These are phyloP conservation scores for Fusarium bulbicola DNA, from an alignment of 2,329 filamentous ascomycete species.

Conservation along the genomic window DNA sequence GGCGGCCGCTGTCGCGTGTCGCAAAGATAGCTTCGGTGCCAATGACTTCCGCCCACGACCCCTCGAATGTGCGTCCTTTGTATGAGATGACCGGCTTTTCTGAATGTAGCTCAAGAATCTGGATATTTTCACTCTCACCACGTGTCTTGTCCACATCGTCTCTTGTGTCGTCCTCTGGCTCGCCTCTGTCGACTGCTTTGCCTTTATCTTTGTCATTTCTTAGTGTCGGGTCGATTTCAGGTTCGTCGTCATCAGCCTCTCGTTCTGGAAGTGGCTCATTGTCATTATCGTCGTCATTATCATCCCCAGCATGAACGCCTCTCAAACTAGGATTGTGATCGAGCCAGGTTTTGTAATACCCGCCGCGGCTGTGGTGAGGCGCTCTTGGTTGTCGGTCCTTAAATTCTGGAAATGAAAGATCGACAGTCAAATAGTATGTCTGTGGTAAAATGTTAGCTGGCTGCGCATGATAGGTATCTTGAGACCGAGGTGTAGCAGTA, in stretches of 20 bases:
- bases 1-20: constrained; percentile 59
- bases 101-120: constrained; percentile 85
- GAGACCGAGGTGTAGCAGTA: constrained; percentile 33
- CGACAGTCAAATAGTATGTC: constrained; percentile 72
- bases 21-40: constrained; percentile 85
- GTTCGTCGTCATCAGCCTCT: constrained; percentile 47
- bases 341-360: constrained; percentile 57
- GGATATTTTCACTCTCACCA: constrained; percentile 59
- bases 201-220: constrained; percentile 35
- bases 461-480: neutral
- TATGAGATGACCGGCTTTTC: constrained; percentile 81
- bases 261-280: constrained; percentile 47
- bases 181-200: constrained; percentile 20
- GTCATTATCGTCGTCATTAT: constrained; percentile 45
- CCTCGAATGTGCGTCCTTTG: constrained; percentile 79
- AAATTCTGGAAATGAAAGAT: constrained; percentile 69
- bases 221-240: constrained; percentile 39
- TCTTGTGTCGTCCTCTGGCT: constrained; percentile 12
- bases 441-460: constrained; percentile 9
- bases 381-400: constrained; percentile 55
- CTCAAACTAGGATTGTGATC: constrained; percentile 43
- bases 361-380: constrained; percentile 52
- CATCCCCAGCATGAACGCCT: constrained; percentile 16
- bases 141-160: constrained; percentile 29
- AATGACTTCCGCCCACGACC: constrained; percentile 82